phyloP scores from a whole-genome alignment of 1,284 basidiomycete genomes.

The Erythrobasidium hasegawianum region DNA sequence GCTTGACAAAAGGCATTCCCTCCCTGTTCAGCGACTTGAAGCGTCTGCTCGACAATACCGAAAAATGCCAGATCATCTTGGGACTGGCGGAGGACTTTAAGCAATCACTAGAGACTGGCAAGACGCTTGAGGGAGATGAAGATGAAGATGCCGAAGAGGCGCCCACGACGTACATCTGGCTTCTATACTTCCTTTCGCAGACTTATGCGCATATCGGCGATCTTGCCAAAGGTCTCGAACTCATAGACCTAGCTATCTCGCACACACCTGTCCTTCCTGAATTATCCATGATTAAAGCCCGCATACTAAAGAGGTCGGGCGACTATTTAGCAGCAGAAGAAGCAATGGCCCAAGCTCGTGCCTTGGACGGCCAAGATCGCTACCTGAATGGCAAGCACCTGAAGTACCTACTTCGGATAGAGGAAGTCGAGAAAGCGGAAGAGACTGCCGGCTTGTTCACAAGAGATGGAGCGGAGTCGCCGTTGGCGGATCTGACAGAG shows the following conservation, averaged over 20 bases:
- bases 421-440: slow-evolving; percentile 69
- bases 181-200: slow-evolving; percentile 89
- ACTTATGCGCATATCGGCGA: slow-evolving; percentile 69
- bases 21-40: slow-evolving; percentile 94
- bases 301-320: slow-evolving; percentile 81
- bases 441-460: slow-evolving; percentile 77
- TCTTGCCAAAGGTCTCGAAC: slow-evolving; percentile 59
- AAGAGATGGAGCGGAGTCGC: slow-evolving; percentile 79
- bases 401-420: slow-evolving; percentile 83
- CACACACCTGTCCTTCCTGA: slow-evolving; percentile 96
- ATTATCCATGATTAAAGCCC: slow-evolving; percentile 75
- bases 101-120: slow-evolving; percentile 48
- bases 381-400: slow-evolving; percentile 92
- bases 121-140: slow-evolving; percentile 43
- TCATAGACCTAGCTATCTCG: slow-evolving; percentile 63
- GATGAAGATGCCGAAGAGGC: slow-evolving; percentile 54
- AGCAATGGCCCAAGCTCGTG: slow-evolving; percentile 74
- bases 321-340: slow-evolving; percentile 71
- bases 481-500: slow-evolving; percentile 80
- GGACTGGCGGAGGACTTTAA: slow-evolving; percentile 63
- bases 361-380: slow-evolving; percentile 89
- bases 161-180: slow-evolving; percentile 88
- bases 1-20: slow-evolving; percentile 80
- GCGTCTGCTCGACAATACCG: slow-evolving; percentile 65
- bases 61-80: slow-evolving; percentile 67